Evolutionary conservation across 495 filamentous ascomycete species (phyloP).

Genomic region (Podospora comata): DNA sequence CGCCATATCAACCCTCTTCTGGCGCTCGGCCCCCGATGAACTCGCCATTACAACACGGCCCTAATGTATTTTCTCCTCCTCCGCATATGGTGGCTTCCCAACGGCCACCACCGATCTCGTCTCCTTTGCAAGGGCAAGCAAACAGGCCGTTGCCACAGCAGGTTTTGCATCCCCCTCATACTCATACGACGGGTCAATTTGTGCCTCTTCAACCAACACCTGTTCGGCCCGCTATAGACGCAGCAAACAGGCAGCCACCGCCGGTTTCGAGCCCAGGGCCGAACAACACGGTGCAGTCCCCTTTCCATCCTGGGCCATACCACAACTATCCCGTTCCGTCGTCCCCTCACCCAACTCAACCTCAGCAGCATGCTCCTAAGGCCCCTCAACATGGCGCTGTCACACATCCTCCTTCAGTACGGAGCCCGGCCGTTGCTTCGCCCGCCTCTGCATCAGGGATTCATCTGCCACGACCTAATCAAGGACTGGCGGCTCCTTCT

Average conservation of each 20-base stretch:
- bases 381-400: conserved; percentile 10
- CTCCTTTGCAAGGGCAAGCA: conserved; percentile 29
- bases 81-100: conserved; percentile 19
- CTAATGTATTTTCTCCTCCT: background rate
- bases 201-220: conserved; percentile 33
- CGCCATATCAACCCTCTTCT: conserved; percentile 43
- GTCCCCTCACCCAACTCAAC: conserved; percentile 18
- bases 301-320: conserved; percentile 22
- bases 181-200: conserved; percentile 37
- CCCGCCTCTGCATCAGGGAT: conserved; percentile 30
- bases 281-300: conserved; percentile 11
- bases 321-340: conserved; percentile 17
- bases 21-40: conserved; percentile 25
- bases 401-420: conserved; percentile 17
- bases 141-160: conserved; percentile 26
- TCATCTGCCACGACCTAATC: conserved; percentile 19
- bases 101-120: conserved; percentile 20
- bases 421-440: conserved; percentile 19
- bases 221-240: conserved; percentile 16
- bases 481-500: conserved; percentile 23
- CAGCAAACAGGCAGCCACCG: conserved; percentile 13
- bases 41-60: conserved; percentile 27
- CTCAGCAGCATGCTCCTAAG: conserved; percentile 9
- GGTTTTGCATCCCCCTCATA: conserved; percentile 40
- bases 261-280: conserved; percentile 8